Conservation (phyloP, 371 early-diverging fungal species). For the Encephalitozoon intestinalis region DNA sequence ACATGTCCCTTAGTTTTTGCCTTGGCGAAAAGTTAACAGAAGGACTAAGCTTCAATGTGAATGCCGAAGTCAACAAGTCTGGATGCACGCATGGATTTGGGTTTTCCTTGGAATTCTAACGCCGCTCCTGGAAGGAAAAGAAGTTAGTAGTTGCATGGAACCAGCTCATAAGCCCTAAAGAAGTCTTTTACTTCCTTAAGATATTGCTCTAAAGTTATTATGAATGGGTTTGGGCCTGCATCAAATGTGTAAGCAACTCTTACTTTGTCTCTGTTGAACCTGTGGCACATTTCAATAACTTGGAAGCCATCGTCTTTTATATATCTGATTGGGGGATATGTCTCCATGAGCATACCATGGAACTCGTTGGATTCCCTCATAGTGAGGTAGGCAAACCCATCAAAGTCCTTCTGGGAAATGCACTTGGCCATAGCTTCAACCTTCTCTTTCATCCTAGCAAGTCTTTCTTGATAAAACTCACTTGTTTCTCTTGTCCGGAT, state of each 20-base stretch:
- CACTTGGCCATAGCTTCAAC: constrained; percentile 75
- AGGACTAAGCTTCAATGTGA: constrained; percentile 17
- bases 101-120: constrained; percentile 30
- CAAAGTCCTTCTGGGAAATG: constrained; percentile 73
- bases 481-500: constrained; percentile 82
- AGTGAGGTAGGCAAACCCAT: constrained; percentile 76
- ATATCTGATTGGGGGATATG: constrained; percentile 83
- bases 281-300: constrained; percentile 72
- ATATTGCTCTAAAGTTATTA: constrained; percentile 62
- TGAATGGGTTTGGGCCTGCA: constrained; percentile 94
- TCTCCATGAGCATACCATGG: constrained; percentile 84
- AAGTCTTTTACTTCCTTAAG: constrained; percentile 10
- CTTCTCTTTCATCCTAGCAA: constrained; percentile 70
- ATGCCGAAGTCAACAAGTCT: not conserved
- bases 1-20: not conserved
- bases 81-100: constrained; percentile 29
- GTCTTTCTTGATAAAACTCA: constrained; percentile 70
- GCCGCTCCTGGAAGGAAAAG: not conserved
- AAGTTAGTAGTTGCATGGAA: constrained; percentile 9
- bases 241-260: constrained; percentile 66
- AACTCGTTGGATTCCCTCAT: constrained; percentile 95
- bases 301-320: constrained; percentile 79
- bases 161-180: constrained; percentile 2
- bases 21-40: constrained; percentile 44
- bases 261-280: constrained; percentile 69